These are phyloP conservation scores for Periconia sp. DNA, from an alignment of 2,329 filamentous ascomycete genomes.

Conservation along the genomic window DNA sequence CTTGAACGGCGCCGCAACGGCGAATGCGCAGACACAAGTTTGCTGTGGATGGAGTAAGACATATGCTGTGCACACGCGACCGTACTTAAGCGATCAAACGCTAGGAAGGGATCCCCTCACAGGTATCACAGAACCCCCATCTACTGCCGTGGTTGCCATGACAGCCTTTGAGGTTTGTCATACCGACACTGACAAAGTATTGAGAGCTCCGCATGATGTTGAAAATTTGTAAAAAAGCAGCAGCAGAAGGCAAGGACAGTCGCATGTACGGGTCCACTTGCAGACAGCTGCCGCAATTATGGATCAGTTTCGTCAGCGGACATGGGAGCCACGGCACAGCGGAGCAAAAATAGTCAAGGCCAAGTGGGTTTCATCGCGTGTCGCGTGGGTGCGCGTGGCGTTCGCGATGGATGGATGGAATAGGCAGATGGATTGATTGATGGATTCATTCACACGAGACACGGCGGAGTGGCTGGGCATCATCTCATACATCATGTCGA, in stretches of 20 bases:
- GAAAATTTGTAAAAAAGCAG: slow-evolving; percentile 22
- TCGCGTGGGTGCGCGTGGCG: slow-evolving; percentile 33
- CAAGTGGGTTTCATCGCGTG: slow-evolving; percentile 27
- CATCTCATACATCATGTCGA: too few species aligned
- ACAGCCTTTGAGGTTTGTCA: slow-evolving; percentile 20
- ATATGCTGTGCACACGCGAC: slow-evolving; percentile 27
- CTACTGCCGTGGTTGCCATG: slow-evolving; percentile 20
- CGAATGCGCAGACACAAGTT: slow-evolving; percentile 25
- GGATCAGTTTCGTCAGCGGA: slow-evolving; percentile 19
- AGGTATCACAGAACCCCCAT: slow-evolving; percentile 15
- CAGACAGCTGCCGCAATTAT: slow-evolving; percentile 1
- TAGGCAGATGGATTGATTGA: too few species aligned
- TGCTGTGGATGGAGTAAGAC: slow-evolving; percentile 28
- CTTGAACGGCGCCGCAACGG: slow-evolving; percentile 17
- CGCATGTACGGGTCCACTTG: slow-evolving; percentile 18
- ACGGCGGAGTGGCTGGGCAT: slow-evolving; percentile 14
- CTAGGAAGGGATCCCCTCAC: slow-evolving; percentile 19
- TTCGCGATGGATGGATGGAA: slow-evolving; percentile 30
- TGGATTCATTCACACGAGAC: slow-evolving; percentile 17
- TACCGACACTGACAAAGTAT: slow-evolving; percentile 14
- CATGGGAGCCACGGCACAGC: slow-evolving; percentile 22
- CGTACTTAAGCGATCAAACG: slow-evolving; percentile 20
- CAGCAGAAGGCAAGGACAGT: slow-evolving; percentile 21
- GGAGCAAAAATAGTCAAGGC: slow-evolving; percentile 27
- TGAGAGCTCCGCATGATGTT: slow-evolving; percentile 15